A percentile compares a stretch with the other conserved stretches of the same genome.
Conservation (phyloP, 2,329 filamentous ascomycete genomes). For the Scopulariopsis brevicaulis region DNA sequence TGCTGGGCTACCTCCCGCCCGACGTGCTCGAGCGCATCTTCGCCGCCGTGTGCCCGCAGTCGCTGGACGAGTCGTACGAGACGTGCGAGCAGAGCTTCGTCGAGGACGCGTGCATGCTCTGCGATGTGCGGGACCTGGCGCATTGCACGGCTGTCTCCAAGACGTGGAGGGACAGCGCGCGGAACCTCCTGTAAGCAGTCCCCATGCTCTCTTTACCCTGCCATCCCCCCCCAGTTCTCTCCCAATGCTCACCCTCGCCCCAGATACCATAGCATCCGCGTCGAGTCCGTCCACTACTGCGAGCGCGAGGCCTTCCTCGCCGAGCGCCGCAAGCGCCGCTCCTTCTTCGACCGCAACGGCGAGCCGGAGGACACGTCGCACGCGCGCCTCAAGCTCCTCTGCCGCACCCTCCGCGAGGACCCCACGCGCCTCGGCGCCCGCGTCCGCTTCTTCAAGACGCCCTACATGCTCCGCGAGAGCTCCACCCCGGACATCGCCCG, state of each 20-base stretch:
- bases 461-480: constrained; percentile 90
- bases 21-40: constrained; percentile 71
- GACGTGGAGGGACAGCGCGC: constrained; percentile 51
- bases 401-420: constrained; percentile 71
- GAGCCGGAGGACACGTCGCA: constrained; percentile 72
- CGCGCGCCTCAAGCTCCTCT: constrained; percentile 65
- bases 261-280: constrained; percentile 81
- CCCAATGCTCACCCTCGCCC: neutral
- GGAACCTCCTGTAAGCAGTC: constrained; percentile 47
- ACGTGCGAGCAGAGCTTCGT: constrained; percentile 71
- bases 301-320: constrained; percentile 71
- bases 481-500: constrained; percentile 75
- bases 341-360: constrained; percentile 64
- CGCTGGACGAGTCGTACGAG: constrained; percentile 65
- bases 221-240: neutral
- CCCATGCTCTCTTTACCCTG: neutral
- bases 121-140: constrained; percentile 79
- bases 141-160: constrained; percentile 66
- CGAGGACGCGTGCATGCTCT: constrained; percentile 81
- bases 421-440: constrained; percentile 53
- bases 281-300: constrained; percentile 93
- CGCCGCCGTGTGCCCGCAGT: constrained; percentile 71
- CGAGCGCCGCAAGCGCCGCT: constrained; percentile 64
- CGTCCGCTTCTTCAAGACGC: constrained; percentile 74
- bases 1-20: constrained; percentile 47